Base-by-base conservation (phyloP, 768 basidiomycete species). In the Lactarius sanguifluus region DNA sequence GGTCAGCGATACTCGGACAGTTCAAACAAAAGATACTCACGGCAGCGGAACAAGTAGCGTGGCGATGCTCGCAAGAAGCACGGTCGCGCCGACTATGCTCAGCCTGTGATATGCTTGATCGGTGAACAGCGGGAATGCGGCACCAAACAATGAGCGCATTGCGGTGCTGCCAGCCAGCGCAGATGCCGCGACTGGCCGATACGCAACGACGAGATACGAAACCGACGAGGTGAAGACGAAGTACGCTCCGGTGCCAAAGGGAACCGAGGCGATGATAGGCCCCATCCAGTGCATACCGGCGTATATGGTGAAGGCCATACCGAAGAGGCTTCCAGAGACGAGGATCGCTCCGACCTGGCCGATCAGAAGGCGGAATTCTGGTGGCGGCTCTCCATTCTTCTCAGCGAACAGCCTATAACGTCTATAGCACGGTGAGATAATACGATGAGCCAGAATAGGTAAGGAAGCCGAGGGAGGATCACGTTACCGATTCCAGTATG, bases 171-270 rank as follows among this genome's bases (percentile, higher is more conserved):
- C 83, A 0, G 89, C 85, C 73, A 88, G 81, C 0, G 90, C 88
- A 52, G 85, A 86, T 2, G 85, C 83, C 0, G 85, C 82, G 28
- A 82, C 79, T 2, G 82, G 83, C 13, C 82, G 80, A 70, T 82
- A 83, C 6, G 81, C 80, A 15, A 79, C 79, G 32, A 84, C 83
- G 55, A 84, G 76, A 71, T 81, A 85, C 73, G 81, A 87, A 76
- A 89, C 89, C 1, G 84, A 85, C 6, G 84, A 83, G 0, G 87
- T 86, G 77, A 88, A 92, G 45, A 86, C 84, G 68, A 84, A 89
- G 71, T 81, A 76, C 56, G 83, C 75, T 1, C 87, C 89, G 0
- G 82, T 77, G 32, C 85, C 84, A 65, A 65, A 56, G 5, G 79
- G 82, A 4, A 77, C 67, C 0, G 81, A 79, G 1, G 75, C 78